Base-by-base conservation (phyloP, 192 early-diverging fungal genomes). In the Podila horticola region DNA sequence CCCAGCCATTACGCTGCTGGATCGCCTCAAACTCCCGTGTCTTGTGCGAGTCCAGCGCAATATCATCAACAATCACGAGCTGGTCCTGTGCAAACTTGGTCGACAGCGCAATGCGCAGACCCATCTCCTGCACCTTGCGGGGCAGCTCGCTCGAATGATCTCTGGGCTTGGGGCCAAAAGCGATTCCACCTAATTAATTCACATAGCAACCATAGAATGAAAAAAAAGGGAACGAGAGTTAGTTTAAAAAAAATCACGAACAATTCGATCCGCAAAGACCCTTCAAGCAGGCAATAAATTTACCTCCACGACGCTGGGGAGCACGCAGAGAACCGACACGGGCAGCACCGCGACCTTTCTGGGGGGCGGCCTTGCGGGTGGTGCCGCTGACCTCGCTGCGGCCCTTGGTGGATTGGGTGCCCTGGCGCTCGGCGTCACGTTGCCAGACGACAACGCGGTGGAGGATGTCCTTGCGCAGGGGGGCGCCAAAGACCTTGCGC, bases 261-360 rank as follows among this genome's bases (percentile, higher is more conserved):
- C 11, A 30, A 20, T 6, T 19, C 38, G 30, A 33, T 65, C 24
- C 30, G 41, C 15, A 12, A 49, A 0, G 28, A 38, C 51, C 15
- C n/a, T n/a, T n/a, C 5, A 55, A 26, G 4, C 6, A 55, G 20
- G 17, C 13, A 12, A n/a, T 2, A 57, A 61, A 70, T 38, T 58
- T 83, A 94, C 94, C 97, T 84, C 97, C 97, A 28, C 89, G 85
- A 74, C 90, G 93, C 76, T 97, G 95, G 34, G 97, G 95, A 29
- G 96, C 94, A 28, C 96, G 88, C 31, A 91, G 61, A 3, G 92
- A 92, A 29, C 96, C 95, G 24, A 95, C 91, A 69, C 97, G 88
- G n/a, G 97, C 96, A 76, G 87, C 90, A 79, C 97, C 97, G 33
- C 96, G 88, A 19, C 97, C 97, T 84, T 98, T 98, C 82, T 98